phyloP scores from a whole-genome alignment of 1,139 yeast species.

The Kodamaea ohmeri region DNA sequence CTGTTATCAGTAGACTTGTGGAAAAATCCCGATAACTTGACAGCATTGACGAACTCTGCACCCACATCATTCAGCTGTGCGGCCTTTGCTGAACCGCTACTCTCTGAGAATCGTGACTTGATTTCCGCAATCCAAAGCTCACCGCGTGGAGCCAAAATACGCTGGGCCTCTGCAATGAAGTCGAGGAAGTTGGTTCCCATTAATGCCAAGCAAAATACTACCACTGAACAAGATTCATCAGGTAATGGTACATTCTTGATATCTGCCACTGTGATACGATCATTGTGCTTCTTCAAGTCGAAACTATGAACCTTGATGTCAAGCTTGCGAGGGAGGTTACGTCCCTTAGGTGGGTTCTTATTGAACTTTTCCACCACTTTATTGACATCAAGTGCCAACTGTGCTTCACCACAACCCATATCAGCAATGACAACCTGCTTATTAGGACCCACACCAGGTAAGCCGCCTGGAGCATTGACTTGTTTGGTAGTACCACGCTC shows the following conservation, averaged over 20 bases:
- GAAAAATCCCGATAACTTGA: constrained; percentile 78
- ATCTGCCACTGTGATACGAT: constrained; percentile 91
- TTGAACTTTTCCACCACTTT: constrained; percentile 45
- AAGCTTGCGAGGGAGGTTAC: constrained; percentile 28
- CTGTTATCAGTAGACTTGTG: constrained; percentile 83
- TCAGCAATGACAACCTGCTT: constrained; percentile 79
- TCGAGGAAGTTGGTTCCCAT: constrained; percentile 98
- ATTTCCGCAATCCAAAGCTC: constrained; percentile 98
- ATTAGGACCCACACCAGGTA: constrained; percentile 57
- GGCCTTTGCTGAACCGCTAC: constrained; percentile 22
- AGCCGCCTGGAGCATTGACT: constrained; percentile 92
- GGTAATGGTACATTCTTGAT: constrained; percentile 83
- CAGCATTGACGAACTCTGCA: constrained; percentile 71
- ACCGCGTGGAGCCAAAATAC: constrained; percentile 86
- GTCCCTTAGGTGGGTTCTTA: constrained; percentile 25
- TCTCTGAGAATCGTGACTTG: constrained; percentile 81
- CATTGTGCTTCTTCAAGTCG: constrained; percentile 83
- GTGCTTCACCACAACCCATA: constrained; percentile 99
- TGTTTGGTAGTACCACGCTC: constrained; percentile 56
- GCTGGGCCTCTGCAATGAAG: constrained; percentile 83
- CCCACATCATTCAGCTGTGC: constrained; percentile 45
- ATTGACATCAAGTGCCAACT: constrained; percentile 65
- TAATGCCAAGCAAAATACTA: constrained; percentile 84
- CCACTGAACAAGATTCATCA: constrained; percentile 77
- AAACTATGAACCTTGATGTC: constrained; percentile 77